Evolutionary conservation across 1,139 yeast genomes (phyloP), one percentile per base, ranked within the genome.

Genomic region (Taphrina populina): DNA sequence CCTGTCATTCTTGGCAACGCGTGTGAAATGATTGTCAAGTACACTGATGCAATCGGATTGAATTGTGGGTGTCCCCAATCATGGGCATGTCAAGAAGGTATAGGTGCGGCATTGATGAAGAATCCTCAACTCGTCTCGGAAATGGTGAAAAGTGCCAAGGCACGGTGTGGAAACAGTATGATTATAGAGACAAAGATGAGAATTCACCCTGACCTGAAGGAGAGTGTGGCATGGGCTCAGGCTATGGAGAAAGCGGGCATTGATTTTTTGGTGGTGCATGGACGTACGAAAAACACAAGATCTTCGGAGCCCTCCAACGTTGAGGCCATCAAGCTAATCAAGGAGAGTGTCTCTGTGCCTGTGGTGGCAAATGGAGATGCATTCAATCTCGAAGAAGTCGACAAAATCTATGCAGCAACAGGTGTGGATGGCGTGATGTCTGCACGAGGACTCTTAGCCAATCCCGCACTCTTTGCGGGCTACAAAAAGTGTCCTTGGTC

Each of bases 11-110:
- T 92, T 57, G 68, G 85, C 35, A 77, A 92, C 59, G 90, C 94
- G 65, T 88, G 87, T 1, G 88, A 83, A 56, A 82, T 92, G 88
- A 81, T 90, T n/a, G 79, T 79, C 60, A 95, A 95, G 0, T 87
- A 80, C 66, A 92, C 88, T 41, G 96, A 92, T 70, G 98, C 95
- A 1, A 82, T 92, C 29, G 96, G 98, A 0, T 75, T 92, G 57
- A 94, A 92, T 72, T 92, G 98, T 71, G 98, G 98, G 0, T 92
- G 98, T 70, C 98, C 98, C 1, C 88, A 92, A 52, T 85, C 83
- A 62, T 97, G 92, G 62, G 98, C 92, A 68, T 87, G 87, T 4
- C 77, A 95, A 45, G 96, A 88, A 68, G 98, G 98, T 15, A 88
- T 92, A 23, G 98, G 98, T 3, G 96, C 97, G 0, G 96, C 96